phyloP scores from a whole-genome alignment of 768 basidiomycete genomes.

The Trametes gibbosa region DNA sequence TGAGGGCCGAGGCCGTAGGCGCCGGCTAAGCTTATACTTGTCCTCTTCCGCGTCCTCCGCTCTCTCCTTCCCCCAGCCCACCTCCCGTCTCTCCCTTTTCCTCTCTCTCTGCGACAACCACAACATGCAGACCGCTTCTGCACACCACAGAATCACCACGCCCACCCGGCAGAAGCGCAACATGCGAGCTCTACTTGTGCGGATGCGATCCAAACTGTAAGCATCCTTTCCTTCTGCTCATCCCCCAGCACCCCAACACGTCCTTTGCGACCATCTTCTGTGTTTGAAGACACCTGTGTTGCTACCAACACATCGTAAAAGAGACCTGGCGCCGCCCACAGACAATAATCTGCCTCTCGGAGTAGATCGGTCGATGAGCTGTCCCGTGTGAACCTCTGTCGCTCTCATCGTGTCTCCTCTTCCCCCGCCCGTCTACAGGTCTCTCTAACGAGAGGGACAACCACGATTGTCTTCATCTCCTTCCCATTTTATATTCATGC shows the following conservation, averaged over 20 bases:
- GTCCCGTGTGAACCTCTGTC: slow-evolving; percentile 3
- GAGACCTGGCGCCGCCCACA: too few relatives aligned
- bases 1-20: neutral
- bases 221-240: neutral
- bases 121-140: neutral
- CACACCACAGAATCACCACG: neutral
- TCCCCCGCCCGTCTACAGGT: neutral
- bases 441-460: neutral
- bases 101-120: neutral
- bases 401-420: neutral
- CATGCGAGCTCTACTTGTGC: slow-evolving; percentile 1
- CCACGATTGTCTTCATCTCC: neutral
- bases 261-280: neutral
- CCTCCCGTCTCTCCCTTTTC: neutral
- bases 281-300: neutral
- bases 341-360: neutral
- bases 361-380: slow-evolving; percentile 1
- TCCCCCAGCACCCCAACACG: too few relatives aligned
- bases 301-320: neutral
- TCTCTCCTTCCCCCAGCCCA: neutral
- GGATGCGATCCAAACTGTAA: slow-evolving; percentile 16
- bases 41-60: slow-evolving; percentile 3
- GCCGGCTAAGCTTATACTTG: slow-evolving; percentile 18
- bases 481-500: neutral
- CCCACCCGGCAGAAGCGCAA: neutral